Base-by-base conservation (phyloP, 2,329 filamentous ascomycete species). In the Sporothrix protearum region DNA sequence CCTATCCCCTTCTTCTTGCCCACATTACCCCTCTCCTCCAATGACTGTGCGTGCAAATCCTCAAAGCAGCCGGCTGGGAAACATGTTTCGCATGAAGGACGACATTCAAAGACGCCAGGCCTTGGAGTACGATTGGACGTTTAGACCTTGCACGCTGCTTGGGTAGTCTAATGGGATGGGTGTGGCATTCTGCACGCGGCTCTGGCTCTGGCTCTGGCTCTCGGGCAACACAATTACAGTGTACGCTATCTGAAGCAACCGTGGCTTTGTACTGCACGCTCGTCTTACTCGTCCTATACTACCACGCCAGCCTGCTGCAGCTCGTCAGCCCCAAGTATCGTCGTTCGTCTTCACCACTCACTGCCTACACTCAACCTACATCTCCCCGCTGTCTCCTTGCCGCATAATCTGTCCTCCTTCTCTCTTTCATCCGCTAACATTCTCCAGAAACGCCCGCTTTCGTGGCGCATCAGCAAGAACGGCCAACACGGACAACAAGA, bases 401-500 rank as follows among this genome's bases (percentile, higher is more conserved):
- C n/a, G n/a, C n/a, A n/a, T n/a, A n/a, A 33, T 36, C 10, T 12
- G 7, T 63, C 57, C n/a, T 61, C 19, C 47, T 19, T 47, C 36
- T 66, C 30, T 36, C 39, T 45, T 7, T n/a, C 9, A 25, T 25
- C 30, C 28, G 9, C 33, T 45, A 42, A 22, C 53, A 16, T 61
- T 19, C 39, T 2, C 10, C 33, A 73, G 71, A 61, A 73, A 74
- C 69, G 73, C 73, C 69, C 73, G 72, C 71, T 71, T 74, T 33
- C 71, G 73, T 22, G 73, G 73, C 53, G 71, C 70, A 28, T 39
- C 72, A 22, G 47, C 59, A 36, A 68, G 45, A 69, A 71, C 45
- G 36, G 49, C 55, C 61, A 72, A 42, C 67, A 63, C 63, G 59
- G 69, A 59, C 68, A 72, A 68, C 63, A 71, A 68, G 71, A 73